phyloP scores from a whole-genome alignment of 2,329 filamentous ascomycete genomes.

The Fusarium solani-melongenae region DNA sequence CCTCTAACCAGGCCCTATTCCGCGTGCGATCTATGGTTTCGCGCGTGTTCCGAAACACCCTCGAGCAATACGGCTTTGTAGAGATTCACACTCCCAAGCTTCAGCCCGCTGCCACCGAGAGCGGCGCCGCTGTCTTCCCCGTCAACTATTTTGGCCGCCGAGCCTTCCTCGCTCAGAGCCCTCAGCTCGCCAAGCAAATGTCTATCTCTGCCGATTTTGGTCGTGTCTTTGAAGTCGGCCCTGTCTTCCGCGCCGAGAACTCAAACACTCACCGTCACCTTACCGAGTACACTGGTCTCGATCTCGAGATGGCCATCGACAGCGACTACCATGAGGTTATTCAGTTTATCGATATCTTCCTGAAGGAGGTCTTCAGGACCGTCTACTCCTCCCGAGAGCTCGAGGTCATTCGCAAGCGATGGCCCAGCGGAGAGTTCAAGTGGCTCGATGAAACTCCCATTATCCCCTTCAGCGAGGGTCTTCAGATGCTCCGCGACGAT shows the following conservation, averaged over 20 bases:
- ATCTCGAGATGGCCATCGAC: conserved; percentile 92
- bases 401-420: conserved; percentile 82
- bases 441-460: conserved; percentile 89
- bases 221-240: conserved; percentile 79
- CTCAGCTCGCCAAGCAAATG: conserved; percentile 94
- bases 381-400: conserved; percentile 71
- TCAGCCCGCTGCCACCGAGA: conserved; percentile 90
- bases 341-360: conserved; percentile 78
- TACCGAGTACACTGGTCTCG: conserved; percentile 93
- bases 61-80: conserved; percentile 83
- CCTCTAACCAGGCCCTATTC: conserved; percentile 87
- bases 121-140: conserved; percentile 90
- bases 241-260: conserved; percentile 92
- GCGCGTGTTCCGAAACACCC: conserved; percentile 79
- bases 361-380: conserved; percentile 75
- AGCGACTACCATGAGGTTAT: conserved; percentile 92
- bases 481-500: conserved; percentile 85
- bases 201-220: conserved; percentile 89
- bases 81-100: conserved; percentile 96
- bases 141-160: conserved; percentile 90
- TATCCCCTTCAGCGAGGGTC: conserved; percentile 81
- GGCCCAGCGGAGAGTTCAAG: conserved; percentile 86
- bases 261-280: conserved; percentile 95
- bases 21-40: conserved; percentile 85
- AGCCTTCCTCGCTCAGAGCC: conserved; percentile 91